These are phyloP conservation scores for Hura crepitans DNA, from an alignment of 441 rosid species.

Conservation along the genomic window DNA sequence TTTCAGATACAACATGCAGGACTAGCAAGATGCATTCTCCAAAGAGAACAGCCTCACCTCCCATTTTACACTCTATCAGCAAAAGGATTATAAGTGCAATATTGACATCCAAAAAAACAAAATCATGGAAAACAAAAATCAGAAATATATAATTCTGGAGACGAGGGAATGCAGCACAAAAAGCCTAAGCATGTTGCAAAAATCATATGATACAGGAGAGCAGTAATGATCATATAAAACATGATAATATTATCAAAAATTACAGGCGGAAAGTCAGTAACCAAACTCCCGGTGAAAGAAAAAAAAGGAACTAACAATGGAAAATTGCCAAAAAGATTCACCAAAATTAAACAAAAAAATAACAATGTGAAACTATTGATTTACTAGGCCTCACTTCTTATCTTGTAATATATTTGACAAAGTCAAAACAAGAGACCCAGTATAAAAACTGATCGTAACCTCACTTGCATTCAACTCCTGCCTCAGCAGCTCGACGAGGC, in stretches of 20 bases:
- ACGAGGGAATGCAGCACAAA: conserved; percentile 3
- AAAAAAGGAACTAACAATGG: conserved; percentile 25
- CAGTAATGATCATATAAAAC: conserved; percentile 18
- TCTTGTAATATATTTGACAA: conserved; percentile 21
- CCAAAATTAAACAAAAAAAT: conserved; percentile 27
- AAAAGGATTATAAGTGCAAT: background rate
- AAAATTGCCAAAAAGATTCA: conserved; percentile 26
- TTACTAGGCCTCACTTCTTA: conserved; percentile 35
- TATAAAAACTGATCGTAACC: conserved; percentile 14
- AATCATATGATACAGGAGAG: conserved; percentile 25
- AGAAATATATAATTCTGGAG: background rate
- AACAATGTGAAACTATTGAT: conserved; percentile 24
- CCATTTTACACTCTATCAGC: background rate
- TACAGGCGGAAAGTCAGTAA: conserved; percentile 33
- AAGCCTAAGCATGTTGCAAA: conserved; percentile 18
- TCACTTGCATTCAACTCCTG: conserved; percentile 82
- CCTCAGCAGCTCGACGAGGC: conserved; percentile 96
- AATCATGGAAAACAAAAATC: background rate
- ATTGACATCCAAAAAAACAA: background rate
- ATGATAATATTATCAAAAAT: conserved; percentile 33
- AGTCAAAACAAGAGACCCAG: conserved; percentile 26
- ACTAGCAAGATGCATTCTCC: too few species aligned
- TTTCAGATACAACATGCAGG: too few species aligned
- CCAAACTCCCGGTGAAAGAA: conserved; percentile 29
- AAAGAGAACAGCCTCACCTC: too few species aligned